Percentiles rank a stretch among this genome's conserved stretches.
phyloP scores from a whole-genome alignment of 192 early-diverging fungal genomes.

The Podila clonocystis region DNA sequence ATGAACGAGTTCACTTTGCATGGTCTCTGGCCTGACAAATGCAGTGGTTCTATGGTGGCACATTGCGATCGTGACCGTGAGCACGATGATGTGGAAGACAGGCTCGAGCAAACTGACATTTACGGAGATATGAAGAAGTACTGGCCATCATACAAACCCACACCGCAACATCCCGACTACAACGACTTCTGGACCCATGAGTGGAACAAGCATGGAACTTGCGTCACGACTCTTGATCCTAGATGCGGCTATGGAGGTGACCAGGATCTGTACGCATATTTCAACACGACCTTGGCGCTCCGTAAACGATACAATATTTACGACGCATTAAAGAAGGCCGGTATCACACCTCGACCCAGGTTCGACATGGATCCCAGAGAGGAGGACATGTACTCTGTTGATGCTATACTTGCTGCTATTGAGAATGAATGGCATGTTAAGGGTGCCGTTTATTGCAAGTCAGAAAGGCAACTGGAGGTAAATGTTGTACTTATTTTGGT shows the following conservation, averaged over 20 bases:
- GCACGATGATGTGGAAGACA: constrained; percentile 36
- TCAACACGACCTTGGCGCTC: constrained; percentile 59
- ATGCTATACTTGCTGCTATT: neutral
- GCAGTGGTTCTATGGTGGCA: constrained; percentile 5
- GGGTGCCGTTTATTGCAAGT: neutral
- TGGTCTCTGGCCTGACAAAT: constrained; percentile 76
- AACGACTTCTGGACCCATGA: constrained; percentile 81
- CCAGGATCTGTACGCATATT: constrained; percentile 65
- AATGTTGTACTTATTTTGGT: too few relatives aligned
- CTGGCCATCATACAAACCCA: constrained; percentile 66
- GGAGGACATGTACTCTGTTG: neutral
- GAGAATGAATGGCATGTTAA: neutral
- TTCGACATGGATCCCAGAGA: constrained; percentile 1
- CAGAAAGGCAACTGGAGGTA: neutral
- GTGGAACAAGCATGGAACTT: constrained; percentile 82
- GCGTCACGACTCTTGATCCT: constrained; percentile 70
- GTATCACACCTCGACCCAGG: constrained; percentile 54
- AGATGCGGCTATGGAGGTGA: constrained; percentile 57
- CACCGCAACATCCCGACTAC: constrained; percentile 64
- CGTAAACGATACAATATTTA: constrained; percentile 64
- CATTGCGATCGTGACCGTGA: neutral
- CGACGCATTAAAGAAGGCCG: constrained; percentile 52
- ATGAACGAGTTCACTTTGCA: constrained; percentile 70
- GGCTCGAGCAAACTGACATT: constrained; percentile 18
- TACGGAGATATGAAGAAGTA: constrained; percentile 62